A percentile compares a stretch with the other conserved stretches of the same genome.
Conservation (phyloP, 2,329 filamentous ascomycete genomes). For the Pseudomassariella vexata region DNA sequence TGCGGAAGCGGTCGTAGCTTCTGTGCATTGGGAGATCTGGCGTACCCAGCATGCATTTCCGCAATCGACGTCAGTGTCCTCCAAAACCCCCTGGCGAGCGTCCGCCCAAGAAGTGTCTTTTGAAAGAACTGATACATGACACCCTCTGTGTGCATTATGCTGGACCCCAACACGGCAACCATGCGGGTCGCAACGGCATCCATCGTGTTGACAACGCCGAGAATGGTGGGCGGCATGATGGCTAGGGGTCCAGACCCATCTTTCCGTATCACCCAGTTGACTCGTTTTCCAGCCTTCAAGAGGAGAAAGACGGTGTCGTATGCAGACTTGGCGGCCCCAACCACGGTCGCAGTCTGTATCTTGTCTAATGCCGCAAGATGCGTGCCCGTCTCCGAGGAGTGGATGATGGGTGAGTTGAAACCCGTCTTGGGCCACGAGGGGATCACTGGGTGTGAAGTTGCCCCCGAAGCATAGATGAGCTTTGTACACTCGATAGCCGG, state of each 20-base stretch:
- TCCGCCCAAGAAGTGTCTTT: constrained; percentile 4
- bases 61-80: constrained; percentile 14
- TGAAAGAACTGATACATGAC: constrained; percentile 20
- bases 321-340: constrained; percentile 21
- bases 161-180: constrained; percentile 17
- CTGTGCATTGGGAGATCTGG: constrained; percentile 7
- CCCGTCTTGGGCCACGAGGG: constrained; percentile 13
- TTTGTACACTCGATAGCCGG: constrained; percentile 12
- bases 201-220: constrained; percentile 20
- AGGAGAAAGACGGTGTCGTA: constrained; percentile 20
- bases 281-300: constrained; percentile 16
- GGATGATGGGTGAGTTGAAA: constrained; percentile 19
- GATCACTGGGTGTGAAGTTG: constrained; percentile 16
- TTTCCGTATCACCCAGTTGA: constrained; percentile 19
- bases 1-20: constrained; percentile 12
- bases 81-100: constrained; percentile 12
- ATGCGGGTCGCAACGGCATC: constrained; percentile 20
- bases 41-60: constrained; percentile 10
- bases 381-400: constrained; percentile 18
- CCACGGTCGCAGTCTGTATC: constrained; percentile 16
- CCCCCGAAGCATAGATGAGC: constrained; percentile 18
- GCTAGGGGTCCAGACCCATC: constrained; percentile 17
- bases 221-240: constrained; percentile 20
- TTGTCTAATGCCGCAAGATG: constrained; percentile 8
- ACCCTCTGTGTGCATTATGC: constrained; percentile 23